Conservation (phyloP, 1,284 basidiomycete genomes). For the Naganishia albida region DNA sequence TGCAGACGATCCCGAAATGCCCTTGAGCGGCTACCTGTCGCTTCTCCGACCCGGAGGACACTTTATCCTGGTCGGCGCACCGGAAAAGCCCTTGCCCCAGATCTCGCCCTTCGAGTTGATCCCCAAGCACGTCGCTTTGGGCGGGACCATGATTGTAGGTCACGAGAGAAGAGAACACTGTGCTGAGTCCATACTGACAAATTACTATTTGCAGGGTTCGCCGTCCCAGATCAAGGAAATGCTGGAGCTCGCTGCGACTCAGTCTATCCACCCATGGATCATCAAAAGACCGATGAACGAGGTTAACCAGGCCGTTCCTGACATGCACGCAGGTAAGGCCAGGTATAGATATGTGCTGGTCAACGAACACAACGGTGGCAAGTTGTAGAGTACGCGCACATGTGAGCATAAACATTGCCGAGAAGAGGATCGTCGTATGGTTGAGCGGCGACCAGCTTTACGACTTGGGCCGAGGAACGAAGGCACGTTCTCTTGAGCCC, state of each 20-base stretch:
- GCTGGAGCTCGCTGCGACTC: constrained; percentile 47
- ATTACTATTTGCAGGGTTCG: constrained; percentile 39
- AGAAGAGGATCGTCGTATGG: no score
- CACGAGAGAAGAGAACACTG: no score
- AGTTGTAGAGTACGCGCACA: constrained; percentile 32
- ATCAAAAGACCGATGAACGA: constrained; percentile 51
- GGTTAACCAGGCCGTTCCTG: constrained; percentile 53
- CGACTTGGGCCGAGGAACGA: no score
- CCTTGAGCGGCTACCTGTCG: constrained; percentile 46
- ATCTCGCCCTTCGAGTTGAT: constrained; percentile 45
- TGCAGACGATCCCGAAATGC: constrained; percentile 49
- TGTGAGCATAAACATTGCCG: no score
- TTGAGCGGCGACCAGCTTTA: no score
- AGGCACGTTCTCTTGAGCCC: no score
- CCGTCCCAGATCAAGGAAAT: constrained; percentile 52
- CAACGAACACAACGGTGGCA: constrained; percentile 43
- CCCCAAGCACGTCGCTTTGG: constrained; percentile 15
- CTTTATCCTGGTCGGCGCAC: constrained; percentile 51
- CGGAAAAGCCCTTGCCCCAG: constrained; percentile 39
- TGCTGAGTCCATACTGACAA: not conserved
- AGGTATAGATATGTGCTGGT: constrained; percentile 55
- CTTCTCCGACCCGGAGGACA: constrained; percentile 52
- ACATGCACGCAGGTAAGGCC: constrained; percentile 34
- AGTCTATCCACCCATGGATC: constrained; percentile 43
- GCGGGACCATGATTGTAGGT: constrained; percentile 30